Evolutionary conservation across 163 green algal species (phyloP).

Genomic region (Botryococcus braunii): DNA sequence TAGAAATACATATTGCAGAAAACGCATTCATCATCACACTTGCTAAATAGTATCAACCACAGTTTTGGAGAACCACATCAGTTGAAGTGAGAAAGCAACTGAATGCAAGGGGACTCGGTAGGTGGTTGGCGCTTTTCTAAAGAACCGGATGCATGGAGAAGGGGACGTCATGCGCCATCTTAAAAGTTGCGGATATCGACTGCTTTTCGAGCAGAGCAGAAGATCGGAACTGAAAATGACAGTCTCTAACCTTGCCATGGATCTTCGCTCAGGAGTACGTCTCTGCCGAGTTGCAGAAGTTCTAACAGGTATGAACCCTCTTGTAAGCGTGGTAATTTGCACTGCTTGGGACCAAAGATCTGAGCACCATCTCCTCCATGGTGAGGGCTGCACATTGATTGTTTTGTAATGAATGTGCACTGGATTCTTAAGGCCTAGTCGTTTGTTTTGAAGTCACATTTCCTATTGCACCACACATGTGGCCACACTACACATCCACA

Average conservation of each 20-base stretch:
- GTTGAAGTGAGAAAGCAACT: background rate
- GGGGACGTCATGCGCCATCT: conserved; percentile 61
- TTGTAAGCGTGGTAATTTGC: no score
- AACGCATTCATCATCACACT: background rate
- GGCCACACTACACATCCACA: no score
- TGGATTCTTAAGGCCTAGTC: no score
- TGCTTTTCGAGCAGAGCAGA: conserved; percentile 54
- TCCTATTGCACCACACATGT: no score
- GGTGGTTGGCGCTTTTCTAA: conserved; percentile 42
- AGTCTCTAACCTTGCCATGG: conserved; percentile 54
- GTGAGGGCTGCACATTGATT: no score
- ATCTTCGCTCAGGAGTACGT: conserved; percentile 73
- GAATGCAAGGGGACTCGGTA: conserved; percentile 12
- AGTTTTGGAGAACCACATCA: background rate
- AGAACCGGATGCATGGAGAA: conserved; percentile 45
- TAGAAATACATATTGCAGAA: background rate
- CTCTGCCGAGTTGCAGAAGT: conserved; percentile 70
- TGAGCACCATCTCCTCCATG: no score
- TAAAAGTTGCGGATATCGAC: conserved; percentile 47
- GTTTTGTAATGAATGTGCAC: no score
- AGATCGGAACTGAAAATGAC: conserved; percentile 60
- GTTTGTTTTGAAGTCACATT: no score
- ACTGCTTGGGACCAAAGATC: no score
- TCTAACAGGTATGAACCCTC: conserved; percentile 37
- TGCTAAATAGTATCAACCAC: background rate